phyloP scores from a whole-genome alignment of 1,284 basidiomycete species.

The Ganoderma leucocontextum region DNA sequence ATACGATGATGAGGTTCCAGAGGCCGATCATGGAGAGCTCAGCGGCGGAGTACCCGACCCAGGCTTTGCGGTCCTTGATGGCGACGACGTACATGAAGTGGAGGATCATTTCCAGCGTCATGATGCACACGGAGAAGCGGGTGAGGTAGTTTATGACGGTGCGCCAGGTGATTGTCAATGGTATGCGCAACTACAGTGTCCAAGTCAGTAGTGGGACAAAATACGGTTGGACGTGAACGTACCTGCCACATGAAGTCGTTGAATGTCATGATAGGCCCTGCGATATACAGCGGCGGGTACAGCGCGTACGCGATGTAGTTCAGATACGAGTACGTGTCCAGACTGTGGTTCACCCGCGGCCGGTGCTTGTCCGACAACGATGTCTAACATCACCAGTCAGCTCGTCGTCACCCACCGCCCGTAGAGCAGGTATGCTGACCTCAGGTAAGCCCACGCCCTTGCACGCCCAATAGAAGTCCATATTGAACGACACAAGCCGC shows the following conservation, averaged over 20 bases:
- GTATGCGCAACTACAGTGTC: constrained; percentile 60
- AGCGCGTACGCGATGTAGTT: constrained; percentile 82
- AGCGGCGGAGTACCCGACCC: constrained; percentile 77
- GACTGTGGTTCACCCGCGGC: constrained; percentile 50
- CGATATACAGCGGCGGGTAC: constrained; percentile 95
- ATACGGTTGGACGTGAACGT: constrained; percentile 28
- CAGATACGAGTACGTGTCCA: constrained; percentile 59
- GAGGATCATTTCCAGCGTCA: constrained; percentile 92
- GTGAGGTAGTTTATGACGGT: constrained; percentile 64
- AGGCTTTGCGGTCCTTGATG: constrained; percentile 89
- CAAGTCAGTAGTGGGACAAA: background rate
- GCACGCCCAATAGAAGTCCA: constrained; percentile 92
- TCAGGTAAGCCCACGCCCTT: constrained; percentile 47
- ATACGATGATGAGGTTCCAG: constrained; percentile 97
- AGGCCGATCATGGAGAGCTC: constrained; percentile 95
- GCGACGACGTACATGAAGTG: constrained; percentile 98
- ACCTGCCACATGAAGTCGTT: constrained; percentile 96
- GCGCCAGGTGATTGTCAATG: constrained; percentile 51
- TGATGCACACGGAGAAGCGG: constrained; percentile 76
- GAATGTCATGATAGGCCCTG: constrained; percentile 96
- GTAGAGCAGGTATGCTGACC: constrained; percentile 46
- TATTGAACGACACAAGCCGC: constrained; percentile 89
- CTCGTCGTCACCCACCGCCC: constrained; percentile 11
- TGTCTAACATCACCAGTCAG: constrained; percentile 42
- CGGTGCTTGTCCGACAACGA: constrained; percentile 66